These are phyloP conservation scores for Trichoderma sp. DNA, from an alignment of 2,329 filamentous ascomycete genomes.

Conservation along the genomic window DNA sequence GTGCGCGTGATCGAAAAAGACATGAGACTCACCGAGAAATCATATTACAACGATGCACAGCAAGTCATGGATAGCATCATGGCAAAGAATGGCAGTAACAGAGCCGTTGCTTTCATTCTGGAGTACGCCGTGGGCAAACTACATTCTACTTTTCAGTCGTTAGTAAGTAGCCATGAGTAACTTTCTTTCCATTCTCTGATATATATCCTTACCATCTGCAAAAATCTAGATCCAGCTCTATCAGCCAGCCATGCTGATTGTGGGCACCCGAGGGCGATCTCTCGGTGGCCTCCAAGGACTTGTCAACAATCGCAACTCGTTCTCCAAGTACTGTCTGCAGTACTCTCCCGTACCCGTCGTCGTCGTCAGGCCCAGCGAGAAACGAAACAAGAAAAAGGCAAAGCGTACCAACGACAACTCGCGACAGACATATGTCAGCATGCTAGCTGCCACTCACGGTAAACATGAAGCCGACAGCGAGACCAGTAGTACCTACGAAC, in stretches of 20 bases:
- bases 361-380: constrained; percentile 83
- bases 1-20: constrained; percentile 86
- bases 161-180: constrained; percentile 57
- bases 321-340: constrained; percentile 92
- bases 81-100: constrained; percentile 74
- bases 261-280: constrained; percentile 83
- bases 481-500: constrained; percentile 54
- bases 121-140: constrained; percentile 90
- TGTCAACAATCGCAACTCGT: constrained; percentile 74
- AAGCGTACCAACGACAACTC: constrained; percentile 78
- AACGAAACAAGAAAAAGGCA: constrained; percentile 84
- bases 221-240: constrained; percentile 77
- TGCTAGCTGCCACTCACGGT: constrained; percentile 65
- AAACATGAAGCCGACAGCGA: constrained; percentile 61
- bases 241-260: constrained; percentile 86
- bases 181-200: not conserved
- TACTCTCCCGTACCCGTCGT: constrained; percentile 92
- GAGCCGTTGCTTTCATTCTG: constrained; percentile 80
- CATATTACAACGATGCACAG: constrained; percentile 76
- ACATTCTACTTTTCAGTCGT: constrained; percentile 84
- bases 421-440: constrained; percentile 74
- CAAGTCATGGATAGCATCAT: constrained; percentile 75
- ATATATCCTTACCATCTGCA: constrained; percentile 23
- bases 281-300: constrained; percentile 84
- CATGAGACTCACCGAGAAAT: constrained; percentile 66